A percentile compares a stretch with the other conserved stretches of the same genome.
These are phyloP conservation scores for Imleria badia DNA, from an alignment of 768 basidiomycete species.

Conservation along the genomic window DNA sequence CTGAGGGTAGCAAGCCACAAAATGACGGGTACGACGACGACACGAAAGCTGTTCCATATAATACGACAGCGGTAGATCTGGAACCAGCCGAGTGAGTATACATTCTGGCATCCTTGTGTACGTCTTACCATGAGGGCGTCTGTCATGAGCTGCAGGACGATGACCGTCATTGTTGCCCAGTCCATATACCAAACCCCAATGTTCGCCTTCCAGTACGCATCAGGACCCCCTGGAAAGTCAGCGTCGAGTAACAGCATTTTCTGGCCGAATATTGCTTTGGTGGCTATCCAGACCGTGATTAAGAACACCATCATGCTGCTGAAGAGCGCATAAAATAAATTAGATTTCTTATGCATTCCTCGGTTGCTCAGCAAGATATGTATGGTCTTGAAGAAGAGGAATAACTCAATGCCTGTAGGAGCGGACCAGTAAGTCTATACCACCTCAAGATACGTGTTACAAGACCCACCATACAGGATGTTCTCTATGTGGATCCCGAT, in stretches of 20 bases:
- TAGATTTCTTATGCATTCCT: constrained; percentile 1
- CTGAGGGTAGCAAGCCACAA: background rate
- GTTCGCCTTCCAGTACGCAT: constrained; percentile 30
- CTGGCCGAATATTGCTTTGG: constrained; percentile 23
- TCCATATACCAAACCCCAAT: constrained; percentile 28
- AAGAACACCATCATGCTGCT: constrained; percentile 27
- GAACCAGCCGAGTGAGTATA: constrained; percentile 6
- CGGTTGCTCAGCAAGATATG: constrained; percentile 6
- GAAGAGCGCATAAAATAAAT: constrained; percentile 22
- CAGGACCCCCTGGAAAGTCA: constrained; percentile 35
- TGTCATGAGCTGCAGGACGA: constrained; percentile 3
- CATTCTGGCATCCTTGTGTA: background rate
- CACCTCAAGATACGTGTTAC: no score
- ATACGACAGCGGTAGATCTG: constrained; percentile 26
- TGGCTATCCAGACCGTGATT: constrained; percentile 32
- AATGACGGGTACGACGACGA: background rate
- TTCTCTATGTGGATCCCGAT: constrained; percentile 16
- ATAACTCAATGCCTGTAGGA: constrained; percentile 19
- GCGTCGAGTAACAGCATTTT: constrained; percentile 36
- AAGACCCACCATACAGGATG: constrained; percentile 23
- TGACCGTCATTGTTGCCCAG: constrained; percentile 4
- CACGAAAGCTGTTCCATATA: background rate
- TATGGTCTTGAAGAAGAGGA: constrained; percentile 26
- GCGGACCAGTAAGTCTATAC: background rate
- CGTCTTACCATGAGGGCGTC: constrained; percentile 18